Base-by-base conservation (phyloP, 495 filamentous ascomycete genomes). In the Evernia prunastri region DNA sequence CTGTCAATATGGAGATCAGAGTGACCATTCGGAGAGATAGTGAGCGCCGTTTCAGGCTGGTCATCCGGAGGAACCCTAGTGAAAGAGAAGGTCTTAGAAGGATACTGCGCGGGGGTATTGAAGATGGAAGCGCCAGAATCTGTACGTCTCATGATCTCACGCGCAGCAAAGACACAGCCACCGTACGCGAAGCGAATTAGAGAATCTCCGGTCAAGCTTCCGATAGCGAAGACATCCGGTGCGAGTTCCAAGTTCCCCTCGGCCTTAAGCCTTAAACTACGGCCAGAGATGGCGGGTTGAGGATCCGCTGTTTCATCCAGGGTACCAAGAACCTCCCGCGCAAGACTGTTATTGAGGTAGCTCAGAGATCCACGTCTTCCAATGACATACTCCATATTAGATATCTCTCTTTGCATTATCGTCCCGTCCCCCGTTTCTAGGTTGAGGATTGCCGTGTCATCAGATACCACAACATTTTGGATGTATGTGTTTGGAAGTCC, bases 131-230 rank as follows among this genome's bases (percentile, higher is more conserved):
- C 23, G n/a, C 12, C 12, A 56, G 39, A 23, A 2, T n/a, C 17
- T 1, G 18, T 20, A 25, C 56, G 31, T 12, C 47, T 63, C 18
- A 84, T 77, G 27, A 88, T 77, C 68, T 78, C 80, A 7, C 83
- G 78, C 8, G 85, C 86, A 7, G 81, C 77, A 68, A 80, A 82
- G 10, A 81, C 79, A 66, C 86, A 86, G 15, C 86, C 80, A 1
- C 86, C 86, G 33, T 85, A 82, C 1, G 84, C 82, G 67, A 86
- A 87, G 3, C 86, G 78, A 37, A 88, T 80, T 4, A 88, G 76
- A 7, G 84, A 86, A 68, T 88, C 86, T 2, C 86, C 86, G 0
- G 84, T 84, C 59, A 88, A 67, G 59, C 85, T 87, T 13, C 86
- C 86, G 42, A 86, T 81, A 47, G 82, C 80, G 68, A 84, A 87